Conservation (phyloP, 2,329 filamentous ascomycete genomes). For the Alternaria solani region DNA sequence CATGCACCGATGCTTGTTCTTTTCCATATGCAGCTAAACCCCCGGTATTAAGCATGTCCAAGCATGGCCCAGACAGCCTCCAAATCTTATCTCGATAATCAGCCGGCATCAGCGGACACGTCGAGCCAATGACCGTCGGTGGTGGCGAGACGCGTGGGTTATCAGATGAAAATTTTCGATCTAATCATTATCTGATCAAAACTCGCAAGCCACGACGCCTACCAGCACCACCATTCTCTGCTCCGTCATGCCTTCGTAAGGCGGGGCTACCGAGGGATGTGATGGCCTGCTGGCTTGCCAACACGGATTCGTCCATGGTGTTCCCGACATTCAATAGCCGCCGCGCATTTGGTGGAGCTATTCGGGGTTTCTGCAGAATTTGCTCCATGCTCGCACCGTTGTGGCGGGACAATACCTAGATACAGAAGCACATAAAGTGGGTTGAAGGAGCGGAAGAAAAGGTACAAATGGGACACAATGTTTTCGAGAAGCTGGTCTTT, state of each 20-base stretch:
- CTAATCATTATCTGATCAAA: slow-evolving; percentile 42
- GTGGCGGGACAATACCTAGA: slow-evolving; percentile 4
- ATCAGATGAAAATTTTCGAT: slow-evolving; percentile 42
- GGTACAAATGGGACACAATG: neutral
- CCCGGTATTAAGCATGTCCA: slow-evolving; percentile 32
- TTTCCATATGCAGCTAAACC: slow-evolving; percentile 15
- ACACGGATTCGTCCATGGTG: slow-evolving; percentile 6
- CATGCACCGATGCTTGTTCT: slow-evolving; percentile 17
- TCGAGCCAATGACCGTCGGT: slow-evolving; percentile 16
- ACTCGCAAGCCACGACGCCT: slow-evolving; percentile 11
- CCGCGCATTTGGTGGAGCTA: neutral
- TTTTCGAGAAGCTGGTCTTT: neutral
- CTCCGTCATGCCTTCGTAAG: slow-evolving; percentile 8
- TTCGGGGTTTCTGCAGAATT: neutral
- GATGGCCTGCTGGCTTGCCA: neutral
- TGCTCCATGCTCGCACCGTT: slow-evolving; percentile 1
- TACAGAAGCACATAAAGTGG: neutral
- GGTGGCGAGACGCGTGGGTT: slow-evolving; percentile 19
- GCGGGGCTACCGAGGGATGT: slow-evolving; percentile 5
- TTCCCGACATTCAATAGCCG: neutral
- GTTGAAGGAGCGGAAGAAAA: neutral
- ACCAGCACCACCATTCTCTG: neutral
- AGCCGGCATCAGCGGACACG: slow-evolving; percentile 25
- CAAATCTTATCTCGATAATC: slow-evolving; percentile 40
- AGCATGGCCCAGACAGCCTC: slow-evolving; percentile 28